Percentiles rank a stretch among this genome's conserved stretches.
These are phyloP conservation scores for Astragalus membranaceus DNA, from an alignment of 306 rosid genomes.

Conservation along the genomic window DNA sequence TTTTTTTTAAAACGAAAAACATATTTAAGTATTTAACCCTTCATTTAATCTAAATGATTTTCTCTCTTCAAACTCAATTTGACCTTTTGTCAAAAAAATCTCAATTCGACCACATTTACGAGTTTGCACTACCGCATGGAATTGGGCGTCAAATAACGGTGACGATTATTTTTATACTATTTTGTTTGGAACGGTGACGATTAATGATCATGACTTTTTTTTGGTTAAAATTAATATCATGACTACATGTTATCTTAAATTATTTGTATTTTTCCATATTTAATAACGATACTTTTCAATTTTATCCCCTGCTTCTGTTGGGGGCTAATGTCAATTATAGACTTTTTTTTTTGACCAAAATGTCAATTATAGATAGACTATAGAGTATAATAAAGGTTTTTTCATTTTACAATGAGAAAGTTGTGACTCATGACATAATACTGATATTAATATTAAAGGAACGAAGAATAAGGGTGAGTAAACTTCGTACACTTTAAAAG, in stretches of 20 bases:
- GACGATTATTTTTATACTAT: too few species aligned
- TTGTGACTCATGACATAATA: not conserved
- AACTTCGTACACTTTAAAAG: not conserved
- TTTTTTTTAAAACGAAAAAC: too few species aligned
- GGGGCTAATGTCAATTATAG: not conserved
- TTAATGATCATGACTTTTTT: not conserved
- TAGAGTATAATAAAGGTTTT: not conserved
- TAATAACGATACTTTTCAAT: not conserved
- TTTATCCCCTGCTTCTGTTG: not conserved
- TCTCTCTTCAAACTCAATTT: too few species aligned
- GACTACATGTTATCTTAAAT: not conserved
- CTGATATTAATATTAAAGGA: not conserved
- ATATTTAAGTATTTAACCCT: too few species aligned
- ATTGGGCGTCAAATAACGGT: not conserved
- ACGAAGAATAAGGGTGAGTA: not conserved
- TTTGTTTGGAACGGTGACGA: too few species aligned
- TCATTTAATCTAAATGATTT: too few species aligned
- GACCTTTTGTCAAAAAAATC: too few species aligned
- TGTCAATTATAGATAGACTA: too few species aligned
- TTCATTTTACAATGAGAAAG: not conserved
- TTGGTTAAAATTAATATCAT: too few species aligned
- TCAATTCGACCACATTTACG: too few species aligned
- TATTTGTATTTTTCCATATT: not conserved
- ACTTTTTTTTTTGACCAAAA: too few species aligned
- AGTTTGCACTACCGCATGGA: not conserved